A percentile compares a stretch with the other conserved stretches of the same genome.
Evolutionary conservation across 306 rosid genomes (phyloP).

Genomic region (Quercus gilva): DNA sequence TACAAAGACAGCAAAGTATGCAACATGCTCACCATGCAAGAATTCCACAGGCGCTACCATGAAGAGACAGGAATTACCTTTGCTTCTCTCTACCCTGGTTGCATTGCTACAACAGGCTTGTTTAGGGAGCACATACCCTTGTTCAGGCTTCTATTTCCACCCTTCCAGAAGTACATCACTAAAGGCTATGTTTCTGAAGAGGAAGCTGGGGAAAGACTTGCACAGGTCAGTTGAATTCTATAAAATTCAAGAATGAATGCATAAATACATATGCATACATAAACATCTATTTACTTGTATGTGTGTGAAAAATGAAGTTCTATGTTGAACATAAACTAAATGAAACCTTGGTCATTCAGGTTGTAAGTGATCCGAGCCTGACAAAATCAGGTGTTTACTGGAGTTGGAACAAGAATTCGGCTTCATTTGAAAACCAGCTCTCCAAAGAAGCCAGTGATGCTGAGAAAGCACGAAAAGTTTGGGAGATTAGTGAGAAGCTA

Average conservation of each 20-base stretch:
- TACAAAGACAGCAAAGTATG: conserved; percentile 99
- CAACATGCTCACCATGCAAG: conserved; percentile 86
- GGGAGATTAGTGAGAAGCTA: conserved; percentile 31
- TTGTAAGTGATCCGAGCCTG: conserved; percentile 27
- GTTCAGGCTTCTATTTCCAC: conserved; percentile 56
- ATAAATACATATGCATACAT: not conserved
- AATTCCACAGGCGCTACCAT: conserved; percentile 26
- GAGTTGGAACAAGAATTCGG: conserved; percentile 30
- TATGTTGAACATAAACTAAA: not conserved
- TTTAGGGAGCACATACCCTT: conserved; percentile 29
- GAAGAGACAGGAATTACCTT: conserved; percentile 18
- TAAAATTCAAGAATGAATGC: too few species aligned
- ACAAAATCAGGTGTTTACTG: conserved; percentile 32
- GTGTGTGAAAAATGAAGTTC: not conserved
- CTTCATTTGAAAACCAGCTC: conserved; percentile 32
- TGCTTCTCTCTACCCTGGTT: conserved; percentile 24
- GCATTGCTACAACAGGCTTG: conserved; percentile 63
- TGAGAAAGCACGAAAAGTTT: conserved; percentile 20
- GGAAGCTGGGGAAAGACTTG: conserved; percentile 26
- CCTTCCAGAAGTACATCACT: conserved; percentile 94
- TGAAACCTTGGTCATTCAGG: conserved; percentile 11
- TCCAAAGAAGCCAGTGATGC: conserved; percentile 30
- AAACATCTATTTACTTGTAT: not conserved
- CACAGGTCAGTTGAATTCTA: conserved; percentile 11
- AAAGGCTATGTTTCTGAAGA: conserved; percentile 48